A percentile compares a stretch with the other conserved stretches of the same genome.
These are phyloP conservation scores for Agaricus blazei DNA, from an alignment of 768 basidiomycete genomes.

Conservation along the genomic window DNA sequence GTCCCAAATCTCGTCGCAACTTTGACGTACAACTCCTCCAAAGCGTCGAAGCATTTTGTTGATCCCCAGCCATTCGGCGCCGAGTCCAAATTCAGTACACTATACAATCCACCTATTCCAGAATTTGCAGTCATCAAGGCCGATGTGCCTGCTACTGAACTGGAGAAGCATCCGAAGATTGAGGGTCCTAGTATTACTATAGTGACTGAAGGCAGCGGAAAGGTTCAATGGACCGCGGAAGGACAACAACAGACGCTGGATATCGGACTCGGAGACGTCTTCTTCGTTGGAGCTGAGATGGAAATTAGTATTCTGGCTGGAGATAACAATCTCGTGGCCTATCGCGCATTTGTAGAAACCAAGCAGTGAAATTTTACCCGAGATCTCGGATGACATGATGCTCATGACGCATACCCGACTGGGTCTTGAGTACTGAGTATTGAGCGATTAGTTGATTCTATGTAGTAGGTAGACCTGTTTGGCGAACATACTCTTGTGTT, in stretches of 20 bases:
- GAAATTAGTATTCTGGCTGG: constrained; percentile 44
- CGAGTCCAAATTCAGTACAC: constrained; percentile 22
- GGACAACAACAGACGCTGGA: constrained; percentile 25
- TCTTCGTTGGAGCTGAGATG: constrained; percentile 76
- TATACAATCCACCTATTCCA: constrained; percentile 90
- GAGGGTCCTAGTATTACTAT: constrained; percentile 85
- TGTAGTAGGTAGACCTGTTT: too few species aligned
- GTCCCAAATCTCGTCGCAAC: constrained; percentile 84
- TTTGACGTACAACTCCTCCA: constrained; percentile 78
- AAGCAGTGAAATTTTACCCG: not conserved
- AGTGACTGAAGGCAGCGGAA: constrained; percentile 64
- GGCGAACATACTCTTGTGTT: too few species aligned
- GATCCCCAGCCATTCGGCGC: constrained; percentile 44
- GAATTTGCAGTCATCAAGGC: constrained; percentile 87
- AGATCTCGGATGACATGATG: not conserved
- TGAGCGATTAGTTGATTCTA: too few species aligned
- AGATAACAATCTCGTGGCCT: constrained; percentile 42
- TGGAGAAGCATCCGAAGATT: constrained; percentile 55
- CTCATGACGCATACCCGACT: not conserved
- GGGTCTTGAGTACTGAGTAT: too few species aligned
- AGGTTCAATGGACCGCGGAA: constrained; percentile 42
- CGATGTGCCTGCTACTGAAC: constrained; percentile 36
- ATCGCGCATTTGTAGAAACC: constrained; percentile 63
- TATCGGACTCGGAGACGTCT: constrained; percentile 61
- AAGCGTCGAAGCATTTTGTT: constrained; percentile 67